Base-by-base conservation (phyloP, 495 filamentous ascomycete species). In the Pseudomonodictys pantanalensis region DNA sequence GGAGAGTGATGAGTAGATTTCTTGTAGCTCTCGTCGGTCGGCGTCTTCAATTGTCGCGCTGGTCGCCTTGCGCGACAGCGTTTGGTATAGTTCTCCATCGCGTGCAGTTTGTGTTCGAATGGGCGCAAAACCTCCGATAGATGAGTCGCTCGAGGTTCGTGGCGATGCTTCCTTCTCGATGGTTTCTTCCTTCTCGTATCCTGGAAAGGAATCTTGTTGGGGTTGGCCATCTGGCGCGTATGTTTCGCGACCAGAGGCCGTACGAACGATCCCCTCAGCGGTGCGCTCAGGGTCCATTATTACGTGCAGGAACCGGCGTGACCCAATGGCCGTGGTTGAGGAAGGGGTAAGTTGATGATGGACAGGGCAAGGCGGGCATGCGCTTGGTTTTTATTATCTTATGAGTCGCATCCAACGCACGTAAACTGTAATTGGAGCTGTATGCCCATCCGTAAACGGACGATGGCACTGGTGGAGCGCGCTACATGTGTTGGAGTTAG, bases 11-110 rank as follows among this genome's bases (percentile, higher is more conserved):
- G 50, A 30, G 17, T 30, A 53, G 30, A 49, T 29, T 12, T 41
- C 43, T n/a, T 57, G 29, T 18, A 57, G 54, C 18, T 57, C 54
- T 12, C 54, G 12, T 20, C 29, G 15, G 18, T 42, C 54, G 7
- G 9, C 42, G 9, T 33, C 54, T 8, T 57, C 44, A 18, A 57
- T 45, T 1, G 28, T 26, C 8, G 54, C 43, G 5, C 30, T 18
- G 3, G 38, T 41, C 12, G 15, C 20, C 38, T 18, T 12, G 5
- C 38, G 38, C 5, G 38, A n/a, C 4, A 41, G 38, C 15, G 38
- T 15, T 41, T 12, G 38, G 20, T 41, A 41, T 41, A 41, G 15
- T 3, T 41, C 38, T 3, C 20, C 38, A 15, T 41, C 12, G 38
- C 8, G 15, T 35, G 32, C 15, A 35, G 15, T 7, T 35, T 7